phyloP scores from a whole-genome alignment of 2,329 filamentous ascomycete genomes.

The Sporothrix phasma region DNA sequence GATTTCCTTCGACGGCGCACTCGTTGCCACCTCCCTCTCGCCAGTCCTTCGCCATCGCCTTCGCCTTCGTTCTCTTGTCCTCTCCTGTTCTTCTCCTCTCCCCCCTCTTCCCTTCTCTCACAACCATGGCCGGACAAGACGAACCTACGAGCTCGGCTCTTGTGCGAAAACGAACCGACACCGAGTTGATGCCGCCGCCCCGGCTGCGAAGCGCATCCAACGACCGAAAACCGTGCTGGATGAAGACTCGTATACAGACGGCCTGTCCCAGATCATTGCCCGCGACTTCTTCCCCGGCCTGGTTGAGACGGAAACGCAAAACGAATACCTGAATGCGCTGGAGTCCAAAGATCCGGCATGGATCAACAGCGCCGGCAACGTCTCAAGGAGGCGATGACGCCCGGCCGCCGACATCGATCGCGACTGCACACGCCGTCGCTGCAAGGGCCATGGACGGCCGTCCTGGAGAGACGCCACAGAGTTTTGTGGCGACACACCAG shows the following conservation, averaged over 20 bases:
- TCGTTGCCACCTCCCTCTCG: too few species aligned
- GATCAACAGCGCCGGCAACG: conserved; percentile 74
- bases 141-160: conserved; percentile 44
- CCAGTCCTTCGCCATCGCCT: too few species aligned
- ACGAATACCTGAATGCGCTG: conserved; percentile 85
- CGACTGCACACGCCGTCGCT: not conserved
- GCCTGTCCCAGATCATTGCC: conserved; percentile 86
- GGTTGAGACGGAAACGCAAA: conserved; percentile 72
- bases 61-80: too few species aligned
- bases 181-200: conserved; percentile 81
- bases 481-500: conserved; percentile 64
- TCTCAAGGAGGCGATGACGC: conserved; percentile 72
- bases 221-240: conserved; percentile 79
- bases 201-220: conserved; percentile 79
- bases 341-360: conserved; percentile 76
- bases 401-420: conserved; percentile 38
- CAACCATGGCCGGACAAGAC: conserved; percentile 13
- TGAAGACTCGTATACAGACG: conserved; percentile 86
- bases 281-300: conserved; percentile 95
- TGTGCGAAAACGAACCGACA: conserved; percentile 57
- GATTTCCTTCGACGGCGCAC: too few species aligned
- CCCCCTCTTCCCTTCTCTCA: too few species aligned
- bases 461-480: conserved; percentile 46
- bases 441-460: conserved; percentile 14
- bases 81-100: too few species aligned